Evolutionary conservation across 2,329 filamentous ascomycete species (phyloP), one percentile per base, ranked within the genome.

Genomic region (Falciphora oryzae): DNA sequence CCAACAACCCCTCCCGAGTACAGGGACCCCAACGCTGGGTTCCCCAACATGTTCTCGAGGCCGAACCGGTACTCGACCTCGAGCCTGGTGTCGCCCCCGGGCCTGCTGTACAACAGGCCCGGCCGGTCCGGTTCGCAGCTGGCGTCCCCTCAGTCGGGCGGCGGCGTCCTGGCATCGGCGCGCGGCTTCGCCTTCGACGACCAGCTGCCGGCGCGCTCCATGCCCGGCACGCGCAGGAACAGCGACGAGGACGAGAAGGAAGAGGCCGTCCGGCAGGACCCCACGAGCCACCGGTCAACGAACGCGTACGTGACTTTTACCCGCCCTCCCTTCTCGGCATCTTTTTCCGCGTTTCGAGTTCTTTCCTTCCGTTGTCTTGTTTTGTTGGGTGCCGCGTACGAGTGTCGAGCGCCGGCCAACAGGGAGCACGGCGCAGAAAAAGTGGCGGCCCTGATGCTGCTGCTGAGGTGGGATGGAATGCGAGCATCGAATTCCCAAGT

Each of bases 1-100:
- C 95, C 95, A 22, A 97, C 95, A 2, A 99, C 95, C 28, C 95
- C 95, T 28, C 95, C 95, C 38, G 95, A 98, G 76, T 94, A 95
- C 75, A 89, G 88, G 70, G 92, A 96, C 69, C 87, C 76, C 65
- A 53, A 53, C 22, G 81, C 86, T 67, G 89, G 89, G 58, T 94
- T 96, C 72, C 88, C 90, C 65, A 88, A 87, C 71, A 87, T 90
- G 69, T 91, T 95, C 73, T 92, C 92, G 64, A 87, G 92, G 57
- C 91, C 92, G 58, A 93, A 93, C 74, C 87, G 93, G 67, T 94
- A 96, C 79, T 96, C 94, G 64, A 90, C 91, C 67, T 93, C 93
- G 53, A 95, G 91, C 78, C 82, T 97, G 72, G 89, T 90, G 59
- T 94, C 92, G 50, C 90, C 92, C 58, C 90, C 90, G 5, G 90